A percentile compares a stretch with the other conserved stretches of the same genome.
Evolutionary conservation across 2,329 filamentous ascomycete species (phyloP).

Genomic region (Tolypocladium amazonense): DNA sequence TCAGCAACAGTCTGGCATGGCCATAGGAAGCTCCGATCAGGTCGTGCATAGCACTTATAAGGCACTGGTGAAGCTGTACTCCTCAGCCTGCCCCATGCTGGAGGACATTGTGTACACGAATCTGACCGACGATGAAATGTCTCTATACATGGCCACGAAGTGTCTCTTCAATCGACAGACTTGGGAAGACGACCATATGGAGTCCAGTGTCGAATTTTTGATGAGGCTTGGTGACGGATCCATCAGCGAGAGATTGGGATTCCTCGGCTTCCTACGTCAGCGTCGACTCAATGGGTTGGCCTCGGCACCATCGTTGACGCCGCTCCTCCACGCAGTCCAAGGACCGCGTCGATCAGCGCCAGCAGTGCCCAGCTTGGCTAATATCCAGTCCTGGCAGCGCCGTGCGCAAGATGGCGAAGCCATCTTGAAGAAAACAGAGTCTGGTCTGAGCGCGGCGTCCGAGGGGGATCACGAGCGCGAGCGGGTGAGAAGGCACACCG

Average conservation of each 20-base stretch:
- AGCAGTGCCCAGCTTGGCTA: background rate
- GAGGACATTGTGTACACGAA: constrained; percentile 31
- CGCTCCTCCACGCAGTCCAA: constrained; percentile 1
- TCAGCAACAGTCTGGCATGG: background rate
- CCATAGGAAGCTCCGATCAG: background rate
- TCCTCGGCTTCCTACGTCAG: constrained; percentile 21
- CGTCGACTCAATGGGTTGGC: constrained; percentile 1
- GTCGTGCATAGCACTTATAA: constrained; percentile 17
- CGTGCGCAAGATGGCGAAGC: constrained; percentile 7
- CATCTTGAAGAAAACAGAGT: background rate
- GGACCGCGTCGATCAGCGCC: constrained; percentile 4
- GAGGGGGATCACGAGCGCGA: constrained; percentile 9
- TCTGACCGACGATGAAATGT: constrained; percentile 33
- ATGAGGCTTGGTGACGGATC: constrained; percentile 35
- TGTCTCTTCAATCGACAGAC: constrained; percentile 33
- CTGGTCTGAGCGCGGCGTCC: background rate
- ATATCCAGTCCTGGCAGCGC: constrained; percentile 3
- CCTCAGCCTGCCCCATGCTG: constrained; percentile 29
- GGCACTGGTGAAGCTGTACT: constrained; percentile 37
- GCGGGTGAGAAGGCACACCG: constrained; percentile 29
- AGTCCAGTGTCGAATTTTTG: constrained; percentile 39
- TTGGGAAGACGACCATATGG: constrained; percentile 35
- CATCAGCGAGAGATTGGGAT: constrained; percentile 18
- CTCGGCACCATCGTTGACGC: constrained; percentile 6
- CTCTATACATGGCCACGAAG: constrained; percentile 27